These are phyloP conservation scores for Ustilago esculenta DNA, from an alignment of 1,284 basidiomycete genomes.

Conservation along the genomic window DNA sequence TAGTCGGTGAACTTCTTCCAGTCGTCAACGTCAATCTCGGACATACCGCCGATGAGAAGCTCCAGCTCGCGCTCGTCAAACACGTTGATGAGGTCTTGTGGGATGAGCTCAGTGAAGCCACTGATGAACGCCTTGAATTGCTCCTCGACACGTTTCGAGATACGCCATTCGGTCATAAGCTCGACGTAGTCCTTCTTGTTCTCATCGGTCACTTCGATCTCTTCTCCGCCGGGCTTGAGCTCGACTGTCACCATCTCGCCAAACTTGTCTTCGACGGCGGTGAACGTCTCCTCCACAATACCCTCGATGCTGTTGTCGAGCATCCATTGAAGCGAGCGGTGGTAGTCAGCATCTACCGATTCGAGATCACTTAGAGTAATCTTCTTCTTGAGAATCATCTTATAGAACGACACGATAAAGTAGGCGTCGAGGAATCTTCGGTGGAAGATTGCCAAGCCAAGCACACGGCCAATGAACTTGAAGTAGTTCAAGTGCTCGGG, in stretches of 20 bases:
- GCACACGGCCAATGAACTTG: slow-evolving; percentile 95
- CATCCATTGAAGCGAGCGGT: slow-evolving; percentile 96
- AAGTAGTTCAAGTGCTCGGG: slow-evolving; percentile 99
- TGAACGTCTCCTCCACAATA: slow-evolving; percentile 66
- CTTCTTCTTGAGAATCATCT: slow-evolving; percentile 77
- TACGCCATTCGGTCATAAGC: slow-evolving; percentile 91
- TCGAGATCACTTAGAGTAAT: slow-evolving; percentile 65
- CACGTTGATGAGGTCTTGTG: slow-evolving; percentile 91
- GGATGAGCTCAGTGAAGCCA: slow-evolving; percentile 93
- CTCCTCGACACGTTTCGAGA: slow-evolving; percentile 87
- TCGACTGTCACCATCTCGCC: slow-evolving; percentile 95
- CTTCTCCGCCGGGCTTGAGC: slow-evolving; percentile 84
- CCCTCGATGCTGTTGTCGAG: slow-evolving; percentile 66
- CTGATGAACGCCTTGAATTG: slow-evolving; percentile 97
- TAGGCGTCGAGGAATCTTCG: slow-evolving; percentile 98
- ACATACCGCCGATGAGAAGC: slow-evolving; percentile 92
- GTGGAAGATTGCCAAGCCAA: slow-evolving; percentile 97
- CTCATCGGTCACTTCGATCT: slow-evolving; percentile 88
- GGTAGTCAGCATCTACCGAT: slow-evolving; percentile 71
- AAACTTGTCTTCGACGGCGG: slow-evolving; percentile 90
- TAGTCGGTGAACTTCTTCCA: slow-evolving; percentile 75
- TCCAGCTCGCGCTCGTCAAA: slow-evolving; percentile 98
- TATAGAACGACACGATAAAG: slow-evolving; percentile 98
- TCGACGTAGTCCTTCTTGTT: slow-evolving; percentile 99
- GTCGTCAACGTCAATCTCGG: slow-evolving; percentile 86